Evolutionary conservation across 1,284 basidiomycete species (phyloP).

Genomic region (Melampsora americana): DNA sequence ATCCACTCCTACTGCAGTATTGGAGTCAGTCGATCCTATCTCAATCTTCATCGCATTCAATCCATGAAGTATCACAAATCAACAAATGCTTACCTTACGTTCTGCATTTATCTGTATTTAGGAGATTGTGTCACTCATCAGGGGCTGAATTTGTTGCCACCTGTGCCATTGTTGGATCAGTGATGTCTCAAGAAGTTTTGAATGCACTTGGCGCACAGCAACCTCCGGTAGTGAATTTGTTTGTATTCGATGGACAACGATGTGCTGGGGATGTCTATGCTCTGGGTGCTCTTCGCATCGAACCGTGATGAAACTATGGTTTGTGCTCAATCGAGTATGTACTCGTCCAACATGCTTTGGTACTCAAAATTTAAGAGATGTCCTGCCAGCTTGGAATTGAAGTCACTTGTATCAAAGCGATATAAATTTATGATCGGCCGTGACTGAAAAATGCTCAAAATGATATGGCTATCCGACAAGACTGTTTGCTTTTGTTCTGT

Average conservation of each 20-base stretch:
- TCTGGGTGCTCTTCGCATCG: constrained; percentile 26
- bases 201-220: constrained; percentile 86
- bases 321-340: too few relatives aligned
- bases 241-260: constrained; percentile 68
- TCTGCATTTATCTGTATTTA: constrained; percentile 54
- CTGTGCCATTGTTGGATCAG: constrained; percentile 86
- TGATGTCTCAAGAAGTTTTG: constrained; percentile 89
- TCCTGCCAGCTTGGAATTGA: too few relatives aligned
- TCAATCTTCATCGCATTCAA: not conserved
- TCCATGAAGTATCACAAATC: too few relatives aligned
- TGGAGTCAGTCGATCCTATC: constrained; percentile 15
- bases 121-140: constrained; percentile 67
- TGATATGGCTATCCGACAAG: too few relatives aligned
- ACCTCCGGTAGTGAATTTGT: constrained; percentile 85
- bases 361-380: too few relatives aligned
- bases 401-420: too few relatives aligned
- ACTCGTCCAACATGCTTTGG: too few relatives aligned
- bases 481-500: too few relatives aligned
- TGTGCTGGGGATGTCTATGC: constrained; percentile 39
- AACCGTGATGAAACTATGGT: not conserved
- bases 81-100: not conserved
- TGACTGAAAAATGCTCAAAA: too few relatives aligned
- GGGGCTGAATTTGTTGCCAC: constrained; percentile 81
- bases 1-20: not conserved
- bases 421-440: too few relatives aligned